Base-by-base conservation (phyloP, 345 rosid species). In the Murraya paniculata region DNA sequence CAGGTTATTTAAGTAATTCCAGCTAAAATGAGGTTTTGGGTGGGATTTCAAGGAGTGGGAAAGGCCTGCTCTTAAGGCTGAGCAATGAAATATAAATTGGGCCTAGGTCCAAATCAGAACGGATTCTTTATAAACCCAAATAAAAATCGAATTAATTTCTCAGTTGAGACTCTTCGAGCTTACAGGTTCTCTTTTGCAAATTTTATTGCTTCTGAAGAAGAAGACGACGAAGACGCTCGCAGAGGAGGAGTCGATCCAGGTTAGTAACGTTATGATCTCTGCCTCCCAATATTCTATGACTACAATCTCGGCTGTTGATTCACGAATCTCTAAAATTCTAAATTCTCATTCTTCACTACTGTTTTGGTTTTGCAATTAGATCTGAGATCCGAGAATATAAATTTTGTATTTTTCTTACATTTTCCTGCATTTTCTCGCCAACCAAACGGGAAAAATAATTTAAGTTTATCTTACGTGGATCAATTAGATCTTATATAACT, bases 161-260 rank as follows among this genome's bases (percentile, higher is more conserved):
- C 8, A 21, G 39, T 53, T 53, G 28, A 10, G 8, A 2, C 24
- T 10, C 27, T 21, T 28, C 24, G 35, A 36, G n/a, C 39, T 25
- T 19, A 3, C 36, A 4, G 9, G 11, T 33, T 36, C 18, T 16
- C 39, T 16, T 68, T 25, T 35, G 33, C 58, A 8, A 19, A 31
- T 55, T 53, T 4, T n/a, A 4, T 35, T 65, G 66, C 56, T 58
- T 24, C 56, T 16, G 36, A 38, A 59, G 74, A 11, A 24, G 24
- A 18, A n/a, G 7, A 24, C 1, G 73, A 71, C 25, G 27, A 50
- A 28, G 67, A 36, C 45, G 27, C 67, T 0, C 36, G 27, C 36
- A 8, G 18, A 38, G 36, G 58, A 72, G 66, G 28, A 61, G 45
- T 61, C 59, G 69, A 41, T 45, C 45, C 68, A 64, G 75, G 77